Evolutionary conservation across 768 basidiomycete species (phyloP), one percentile per base, ranked within the genome.

Genomic region (Boletus rex-veris): DNA sequence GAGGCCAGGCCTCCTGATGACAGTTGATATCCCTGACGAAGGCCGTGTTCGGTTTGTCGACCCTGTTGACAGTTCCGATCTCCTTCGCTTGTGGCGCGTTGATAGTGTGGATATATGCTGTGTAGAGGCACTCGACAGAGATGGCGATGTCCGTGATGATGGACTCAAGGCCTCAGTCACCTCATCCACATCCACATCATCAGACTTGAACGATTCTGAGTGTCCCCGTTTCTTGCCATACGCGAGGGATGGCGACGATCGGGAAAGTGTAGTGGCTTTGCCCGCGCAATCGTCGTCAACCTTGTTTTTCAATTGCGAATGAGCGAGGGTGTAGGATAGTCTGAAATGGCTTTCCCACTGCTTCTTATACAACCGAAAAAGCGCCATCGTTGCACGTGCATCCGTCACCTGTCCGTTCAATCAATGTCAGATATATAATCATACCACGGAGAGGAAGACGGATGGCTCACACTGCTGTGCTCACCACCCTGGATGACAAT

Each of bases 321-420:
- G 45, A 16, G 28, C 51, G 42, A 28, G 45, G 43, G 40, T 30
- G 21, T 36, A 58, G 21, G 45, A 24, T 26, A 47, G 41, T 44
- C 45, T 62, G 26, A 56, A 58, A 19, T 77, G 75, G 53, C 76
- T 77, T 59, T 98, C 95, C 92, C 92, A 98, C 44, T 82, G 78
- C 48, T 83, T 84, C 60, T 88, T 85, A 69, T 94, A 80, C 16
- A 95, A 65, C 7, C 93, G 80, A 68, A 89, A 98, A 37, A 98
- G 75, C 0, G 92, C 95, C 92, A 99, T 97, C 0, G 94, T 90
- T 0, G 95, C 96, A 48, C 95, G 80, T 1, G 95, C 93, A 67
- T 98, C 95, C 16, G 83, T 90, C 5, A 98, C 85, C 95, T 97
- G 48, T 42, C 47, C 24, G 37, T 26, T 44, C 21, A 30, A 16